Percentiles rank a stretch among this genome's conserved stretches.
phyloP scores from a whole-genome alignment of 2,329 filamentous ascomycete species.

The Diplodia intermedia region DNA sequence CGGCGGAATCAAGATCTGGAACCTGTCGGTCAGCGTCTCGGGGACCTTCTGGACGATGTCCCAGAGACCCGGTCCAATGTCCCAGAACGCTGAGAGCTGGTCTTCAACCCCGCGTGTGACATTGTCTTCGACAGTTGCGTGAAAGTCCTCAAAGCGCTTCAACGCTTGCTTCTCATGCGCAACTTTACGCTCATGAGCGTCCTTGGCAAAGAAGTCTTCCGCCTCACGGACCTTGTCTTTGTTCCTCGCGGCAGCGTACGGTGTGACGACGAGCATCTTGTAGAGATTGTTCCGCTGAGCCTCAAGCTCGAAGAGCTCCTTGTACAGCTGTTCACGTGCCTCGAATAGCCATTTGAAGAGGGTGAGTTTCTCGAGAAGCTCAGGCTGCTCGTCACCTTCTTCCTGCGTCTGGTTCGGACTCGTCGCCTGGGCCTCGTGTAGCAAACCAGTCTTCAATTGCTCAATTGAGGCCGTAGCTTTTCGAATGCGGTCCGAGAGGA shows the following conservation, averaged over 20 bases:
- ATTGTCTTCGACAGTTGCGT: constrained; percentile 80
- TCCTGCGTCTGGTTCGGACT: constrained; percentile 87
- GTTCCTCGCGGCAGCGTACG: constrained; percentile 76
- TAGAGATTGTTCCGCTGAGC: constrained; percentile 87
- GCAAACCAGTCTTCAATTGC: constrained; percentile 73
- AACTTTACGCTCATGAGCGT: constrained; percentile 74
- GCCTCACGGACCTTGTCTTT: constrained; percentile 81
- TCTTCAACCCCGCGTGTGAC: constrained; percentile 87
- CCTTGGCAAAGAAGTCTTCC: constrained; percentile 80
- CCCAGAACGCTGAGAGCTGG: constrained; percentile 95
- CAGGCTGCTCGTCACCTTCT: constrained; percentile 93
- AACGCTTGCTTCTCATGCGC: constrained; percentile 75
- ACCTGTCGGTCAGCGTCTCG: constrained; percentile 57
- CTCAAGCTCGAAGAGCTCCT: constrained; percentile 83
- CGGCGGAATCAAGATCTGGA: constrained; percentile 77
- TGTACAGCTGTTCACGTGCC: constrained; percentile 84
- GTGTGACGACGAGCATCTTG: constrained; percentile 79
- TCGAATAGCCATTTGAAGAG: constrained; percentile 98
- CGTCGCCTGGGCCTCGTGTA: constrained; percentile 70
- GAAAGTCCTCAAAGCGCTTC: constrained; percentile 76
- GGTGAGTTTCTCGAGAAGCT: constrained; percentile 91
- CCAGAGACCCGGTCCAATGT: constrained; percentile 85
- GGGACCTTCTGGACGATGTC: constrained; percentile 83
- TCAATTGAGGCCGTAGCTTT: constrained; percentile 80
- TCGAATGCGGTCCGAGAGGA: constrained; percentile 77